Evolutionary conservation across 1,139 yeast genomes (phyloP), one percentile per base, ranked within the genome.

Genomic region (Blastobotrys illinoisensis): DNA sequence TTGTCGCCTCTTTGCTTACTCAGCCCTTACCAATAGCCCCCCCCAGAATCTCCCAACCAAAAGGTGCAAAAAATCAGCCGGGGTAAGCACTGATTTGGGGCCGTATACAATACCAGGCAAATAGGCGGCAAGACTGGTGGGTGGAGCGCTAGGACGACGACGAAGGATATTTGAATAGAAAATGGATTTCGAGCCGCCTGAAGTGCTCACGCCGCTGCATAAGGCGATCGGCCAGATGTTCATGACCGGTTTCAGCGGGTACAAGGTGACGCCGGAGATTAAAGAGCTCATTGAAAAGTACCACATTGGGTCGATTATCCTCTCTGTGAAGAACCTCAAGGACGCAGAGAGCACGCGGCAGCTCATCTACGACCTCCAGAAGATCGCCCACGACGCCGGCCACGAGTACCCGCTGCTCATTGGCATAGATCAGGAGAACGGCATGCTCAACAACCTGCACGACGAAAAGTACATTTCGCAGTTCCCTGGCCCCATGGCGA

Each of bases 401-500:
- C 83, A 82, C 60, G 71, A 75, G 58, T 72, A 79, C 58, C 88
- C 88, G 1, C 67, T 83, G 26, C 69, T 71, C 49, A 67, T 74
- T 26, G 72, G 73, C 19, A 66, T 74, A 58, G 76, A 78, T 59
- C 79, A 76, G 57, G 81, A 78, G 69, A 76, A 66, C 61, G 80
- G 81, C 54, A 73, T 74, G 74, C 66, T 81, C 68, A 82, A 82
- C 66, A 76, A 83, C 26, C 70, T 83, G 47, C 80, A 79, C 63
- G 86, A 82, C 61, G 75, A 78, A 3, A 75, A 76, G 9, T 73
- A 70, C 56, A 66, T 83, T 28, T 78, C 83, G 9, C 87, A 83
- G 65, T 81, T 79, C 60, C 88, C 88, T 0, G 81, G 85, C 2
- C 82, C 85, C 16, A 81, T 83, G 86, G 87, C 84, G 2, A 67